Evolutionary conservation across 345 rosid species (phyloP).

Genomic region (Citrus hindsii): DNA sequence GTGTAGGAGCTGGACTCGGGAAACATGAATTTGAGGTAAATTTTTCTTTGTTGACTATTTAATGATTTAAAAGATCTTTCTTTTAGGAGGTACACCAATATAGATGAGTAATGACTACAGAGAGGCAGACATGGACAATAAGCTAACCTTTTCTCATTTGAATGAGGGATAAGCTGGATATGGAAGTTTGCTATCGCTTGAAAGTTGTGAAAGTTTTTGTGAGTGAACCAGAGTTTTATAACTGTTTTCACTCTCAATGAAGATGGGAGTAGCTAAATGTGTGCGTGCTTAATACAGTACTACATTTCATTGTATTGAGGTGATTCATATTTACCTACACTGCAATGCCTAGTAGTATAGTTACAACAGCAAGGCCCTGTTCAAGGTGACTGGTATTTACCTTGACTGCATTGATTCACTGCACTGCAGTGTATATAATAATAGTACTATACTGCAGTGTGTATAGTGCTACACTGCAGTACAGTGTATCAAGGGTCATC

Average conservation of each 20-base stretch:
- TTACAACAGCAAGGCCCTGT: too few relatives aligned
- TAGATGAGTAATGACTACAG: background rate
- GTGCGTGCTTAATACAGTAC: background rate
- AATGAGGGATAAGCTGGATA: background rate
- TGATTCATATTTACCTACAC: background rate
- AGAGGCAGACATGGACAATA: background rate
- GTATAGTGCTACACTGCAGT: background rate
- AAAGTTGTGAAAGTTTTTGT: background rate
- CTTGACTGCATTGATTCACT: background rate
- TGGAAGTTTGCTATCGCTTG: slow-evolving; percentile 3
- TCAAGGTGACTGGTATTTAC: background rate
- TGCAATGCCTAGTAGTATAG: background rate
- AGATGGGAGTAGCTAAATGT: background rate
- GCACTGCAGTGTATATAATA: background rate
- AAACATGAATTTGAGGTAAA: slow-evolving; percentile 57
- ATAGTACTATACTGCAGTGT: background rate
- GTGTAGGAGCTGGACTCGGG: slow-evolving; percentile 50
- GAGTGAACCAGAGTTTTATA: background rate
- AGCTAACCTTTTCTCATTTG: background rate
- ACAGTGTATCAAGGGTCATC: background rate
- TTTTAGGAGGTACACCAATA: background rate
- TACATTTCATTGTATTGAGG: background rate
- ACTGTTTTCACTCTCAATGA: background rate
- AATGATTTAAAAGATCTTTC: background rate
- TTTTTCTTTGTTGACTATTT: slow-evolving; percentile 2